phyloP scores from a whole-genome alignment of 2,329 filamentous ascomycete species.

The Nemania abortiva region DNA sequence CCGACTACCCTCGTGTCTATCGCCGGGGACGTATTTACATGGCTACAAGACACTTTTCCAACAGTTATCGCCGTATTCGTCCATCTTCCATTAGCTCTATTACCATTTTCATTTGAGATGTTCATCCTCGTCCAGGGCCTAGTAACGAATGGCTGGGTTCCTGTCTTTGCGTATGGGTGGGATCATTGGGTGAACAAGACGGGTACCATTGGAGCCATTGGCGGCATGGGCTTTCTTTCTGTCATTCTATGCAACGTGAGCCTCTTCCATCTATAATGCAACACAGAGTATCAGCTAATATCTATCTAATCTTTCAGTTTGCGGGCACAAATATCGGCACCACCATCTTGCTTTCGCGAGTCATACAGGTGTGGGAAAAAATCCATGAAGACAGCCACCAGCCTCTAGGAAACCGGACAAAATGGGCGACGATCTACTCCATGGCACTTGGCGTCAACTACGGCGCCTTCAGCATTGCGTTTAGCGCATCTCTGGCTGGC shows the following conservation, averaged over 20 bases:
- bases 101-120: constrained; percentile 80
- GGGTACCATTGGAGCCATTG: constrained; percentile 74
- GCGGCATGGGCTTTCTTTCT: constrained; percentile 79
- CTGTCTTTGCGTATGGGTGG: constrained; percentile 79
- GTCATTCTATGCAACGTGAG: constrained; percentile 79
- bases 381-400: constrained; percentile 64
- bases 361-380: constrained; percentile 75
- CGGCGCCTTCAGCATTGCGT: constrained; percentile 78
- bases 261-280: constrained; percentile 37
- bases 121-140: constrained; percentile 79
- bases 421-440: constrained; percentile 80
- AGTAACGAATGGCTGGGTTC: constrained; percentile 80
- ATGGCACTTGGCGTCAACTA: constrained; percentile 83
- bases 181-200: constrained; percentile 78
- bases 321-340: constrained; percentile 83
- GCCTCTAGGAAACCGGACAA: constrained; percentile 72
- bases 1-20: constrained; percentile 66
- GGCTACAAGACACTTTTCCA: constrained; percentile 77
- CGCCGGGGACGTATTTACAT: constrained; percentile 60
- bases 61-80: constrained; percentile 73
- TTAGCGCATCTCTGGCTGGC: constrained; percentile 78
- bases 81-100: constrained; percentile 74
- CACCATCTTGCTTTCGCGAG: constrained; percentile 77
- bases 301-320: constrained; percentile 63
- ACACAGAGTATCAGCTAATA: constrained; percentile 4